Conservation (phyloP, 2,329 filamentous ascomycete species). For the Didymella pomorum region DNA sequence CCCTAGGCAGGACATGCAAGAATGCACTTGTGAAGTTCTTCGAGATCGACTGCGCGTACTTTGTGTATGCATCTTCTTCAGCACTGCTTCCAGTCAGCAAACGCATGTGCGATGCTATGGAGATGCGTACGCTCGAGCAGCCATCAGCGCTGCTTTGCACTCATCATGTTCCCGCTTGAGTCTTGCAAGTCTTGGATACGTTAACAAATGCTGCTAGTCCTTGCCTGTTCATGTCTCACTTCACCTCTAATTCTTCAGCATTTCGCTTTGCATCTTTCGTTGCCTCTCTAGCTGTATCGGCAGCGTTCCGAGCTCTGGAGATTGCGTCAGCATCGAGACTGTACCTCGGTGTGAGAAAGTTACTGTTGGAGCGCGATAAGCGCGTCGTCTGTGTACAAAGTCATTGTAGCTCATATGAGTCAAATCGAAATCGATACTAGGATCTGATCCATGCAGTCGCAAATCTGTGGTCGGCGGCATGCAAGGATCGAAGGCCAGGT, state of each 20-base stretch:
- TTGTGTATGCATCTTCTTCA: slow-evolving; percentile 15
- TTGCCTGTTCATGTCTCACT: not conserved
- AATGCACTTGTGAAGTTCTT: slow-evolving; percentile 9
- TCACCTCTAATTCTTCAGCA: slow-evolving; percentile 2
- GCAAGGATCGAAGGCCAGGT: not conserved
- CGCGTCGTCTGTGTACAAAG: not conserved
- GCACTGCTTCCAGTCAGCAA: not conserved
- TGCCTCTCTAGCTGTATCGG: slow-evolving; percentile 1
- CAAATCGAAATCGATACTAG: not conserved
- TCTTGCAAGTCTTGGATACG: slow-evolving; percentile 3
- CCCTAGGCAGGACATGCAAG: slow-evolving; percentile 11
- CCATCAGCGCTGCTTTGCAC: slow-evolving; percentile 6
- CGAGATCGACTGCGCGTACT: slow-evolving; percentile 7
- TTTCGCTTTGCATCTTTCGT: not conserved
- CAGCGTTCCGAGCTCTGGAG: slow-evolving; percentile 6
- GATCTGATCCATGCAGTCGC: not conserved
- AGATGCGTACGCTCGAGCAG: slow-evolving; percentile 66
- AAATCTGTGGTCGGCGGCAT: not conserved
- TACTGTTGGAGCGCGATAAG: slow-evolving; percentile 5
- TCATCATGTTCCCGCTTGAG: slow-evolving; percentile 9
- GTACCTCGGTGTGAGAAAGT: not conserved
- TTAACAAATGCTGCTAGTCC: not conserved
- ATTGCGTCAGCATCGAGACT: not conserved
- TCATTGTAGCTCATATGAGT: not conserved
- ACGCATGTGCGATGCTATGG: not conserved